phyloP scores from a whole-genome alignment of 106 monocot genomes.

The Chionographis japonica region DNA sequence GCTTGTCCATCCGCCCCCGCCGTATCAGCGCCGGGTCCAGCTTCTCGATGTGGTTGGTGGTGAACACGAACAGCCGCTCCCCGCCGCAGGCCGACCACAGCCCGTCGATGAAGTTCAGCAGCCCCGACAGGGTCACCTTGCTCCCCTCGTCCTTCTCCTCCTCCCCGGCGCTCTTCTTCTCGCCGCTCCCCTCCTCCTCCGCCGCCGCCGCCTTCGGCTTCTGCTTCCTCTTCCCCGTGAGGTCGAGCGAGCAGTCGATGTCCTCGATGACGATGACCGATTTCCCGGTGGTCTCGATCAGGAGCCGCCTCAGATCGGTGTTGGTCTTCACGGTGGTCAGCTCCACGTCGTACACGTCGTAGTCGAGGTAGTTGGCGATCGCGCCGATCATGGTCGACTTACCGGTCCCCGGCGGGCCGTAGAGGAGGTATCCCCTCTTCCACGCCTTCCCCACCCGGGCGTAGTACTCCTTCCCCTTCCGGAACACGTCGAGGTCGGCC shows the following conservation, averaged over 20 bases:
- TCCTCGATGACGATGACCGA: constrained; percentile 46
- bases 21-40: constrained; percentile 40
- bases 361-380: constrained; percentile 54
- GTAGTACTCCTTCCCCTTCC: constrained; percentile 21
- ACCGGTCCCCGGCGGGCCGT: constrained; percentile 55
- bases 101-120: constrained; percentile 42
- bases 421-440: constrained; percentile 53
- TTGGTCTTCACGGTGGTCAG: constrained; percentile 38
- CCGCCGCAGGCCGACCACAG: constrained; percentile 40
- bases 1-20: constrained; percentile 40
- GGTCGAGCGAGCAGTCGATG: constrained; percentile 42
- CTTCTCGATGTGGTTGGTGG: constrained; percentile 33
- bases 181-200: background rate
- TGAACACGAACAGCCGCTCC: constrained; percentile 37
- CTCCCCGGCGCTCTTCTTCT: background rate
- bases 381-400: constrained; percentile 65
- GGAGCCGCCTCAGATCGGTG: constrained; percentile 16
- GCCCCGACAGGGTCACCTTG: constrained; percentile 37
- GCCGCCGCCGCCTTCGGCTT: background rate
- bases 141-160: constrained; percentile 8
- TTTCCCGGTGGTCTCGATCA: constrained; percentile 34
- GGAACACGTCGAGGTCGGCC: background rate
- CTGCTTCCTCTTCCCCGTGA: constrained; percentile 21
- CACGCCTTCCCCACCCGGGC: constrained; percentile 39
- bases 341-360: constrained; percentile 49